Conservation (phyloP, 148 eudicot species). For the Selenicereus undatus region DNA sequence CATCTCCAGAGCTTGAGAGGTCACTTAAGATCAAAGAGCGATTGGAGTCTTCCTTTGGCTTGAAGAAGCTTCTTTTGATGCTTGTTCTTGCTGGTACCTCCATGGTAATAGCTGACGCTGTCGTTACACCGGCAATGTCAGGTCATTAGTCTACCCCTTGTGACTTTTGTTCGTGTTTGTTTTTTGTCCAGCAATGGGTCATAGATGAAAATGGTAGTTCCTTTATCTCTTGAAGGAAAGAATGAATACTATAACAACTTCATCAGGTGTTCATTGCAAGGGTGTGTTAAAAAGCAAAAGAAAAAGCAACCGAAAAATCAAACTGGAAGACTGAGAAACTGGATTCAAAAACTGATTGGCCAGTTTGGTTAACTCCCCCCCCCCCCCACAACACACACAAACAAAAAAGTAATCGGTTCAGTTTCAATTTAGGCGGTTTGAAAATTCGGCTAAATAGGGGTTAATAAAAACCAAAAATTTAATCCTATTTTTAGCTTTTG, state of each 20-base stretch:
- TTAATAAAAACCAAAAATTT: too few relatives aligned
- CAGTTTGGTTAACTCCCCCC: too few relatives aligned
- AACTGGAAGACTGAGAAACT: too few relatives aligned
- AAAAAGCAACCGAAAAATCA: too few relatives aligned
- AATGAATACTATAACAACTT: not conserved
- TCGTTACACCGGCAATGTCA: slow-evolving; percentile 99
- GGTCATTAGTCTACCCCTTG: slow-evolving; percentile 38
- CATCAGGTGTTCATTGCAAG: not conserved
- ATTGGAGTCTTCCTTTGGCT: slow-evolving; percentile 65
- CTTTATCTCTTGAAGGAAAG: not conserved
- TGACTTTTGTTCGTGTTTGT: not conserved
- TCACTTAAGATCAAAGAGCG: slow-evolving; percentile 85
- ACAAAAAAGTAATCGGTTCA: too few relatives aligned
- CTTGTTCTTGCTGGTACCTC: slow-evolving; percentile 95
- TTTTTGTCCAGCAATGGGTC: not conserved
- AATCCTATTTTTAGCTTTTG: too few relatives aligned
- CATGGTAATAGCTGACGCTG: slow-evolving; percentile 96
- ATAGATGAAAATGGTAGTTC: not conserved
- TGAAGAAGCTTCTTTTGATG: slow-evolving; percentile 85
- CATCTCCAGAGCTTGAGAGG: slow-evolving; percentile 96
- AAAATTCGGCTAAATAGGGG: too few relatives aligned
- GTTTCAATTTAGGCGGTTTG: too few relatives aligned
- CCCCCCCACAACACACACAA: too few relatives aligned
- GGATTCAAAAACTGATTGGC: too few relatives aligned
- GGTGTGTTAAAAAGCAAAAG: too few relatives aligned